phyloP scores from a whole-genome alignment of 2,329 filamentous ascomycete genomes.

The Colletotrichum paranaense region DNA sequence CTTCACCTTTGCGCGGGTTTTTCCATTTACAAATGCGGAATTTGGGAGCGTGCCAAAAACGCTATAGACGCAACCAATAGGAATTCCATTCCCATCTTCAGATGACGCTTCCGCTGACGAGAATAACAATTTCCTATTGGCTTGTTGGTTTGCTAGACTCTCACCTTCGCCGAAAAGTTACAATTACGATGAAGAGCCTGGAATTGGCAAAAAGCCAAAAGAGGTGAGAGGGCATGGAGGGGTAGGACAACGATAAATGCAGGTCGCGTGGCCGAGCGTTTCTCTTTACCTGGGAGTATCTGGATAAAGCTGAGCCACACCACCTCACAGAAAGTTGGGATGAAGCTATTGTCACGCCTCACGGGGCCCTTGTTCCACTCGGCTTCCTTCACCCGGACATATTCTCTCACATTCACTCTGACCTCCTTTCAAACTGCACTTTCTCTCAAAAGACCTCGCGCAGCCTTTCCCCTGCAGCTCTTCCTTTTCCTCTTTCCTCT shows the following conservation, averaged over 20 bases:
- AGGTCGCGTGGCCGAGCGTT: slow-evolving; percentile 24
- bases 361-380: slow-evolving; percentile 31
- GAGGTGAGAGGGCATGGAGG: neutral
- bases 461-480: neutral
- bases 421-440: neutral
- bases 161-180: neutral
- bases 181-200: neutral
- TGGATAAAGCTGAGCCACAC: slow-evolving; percentile 33
- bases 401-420: slow-evolving; percentile 21
- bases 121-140: neutral
- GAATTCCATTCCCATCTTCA: neutral
- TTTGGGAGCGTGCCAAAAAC: neutral
- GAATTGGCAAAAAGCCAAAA: neutral
- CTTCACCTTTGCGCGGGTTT: neutral
- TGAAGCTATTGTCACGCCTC: slow-evolving; percentile 34
- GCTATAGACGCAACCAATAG: neutral
- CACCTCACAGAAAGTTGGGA: slow-evolving; percentile 28
- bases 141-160: neutral
- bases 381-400: slow-evolving; percentile 26
- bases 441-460: slow-evolving; percentile 1
- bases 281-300: neutral
- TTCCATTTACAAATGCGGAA: neutral
- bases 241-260: neutral
- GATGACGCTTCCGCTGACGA: neutral
- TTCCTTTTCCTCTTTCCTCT: neutral